Conservation (phyloP, 2,329 filamentous ascomycete species). For the Sarocladiaceae sp. region DNA sequence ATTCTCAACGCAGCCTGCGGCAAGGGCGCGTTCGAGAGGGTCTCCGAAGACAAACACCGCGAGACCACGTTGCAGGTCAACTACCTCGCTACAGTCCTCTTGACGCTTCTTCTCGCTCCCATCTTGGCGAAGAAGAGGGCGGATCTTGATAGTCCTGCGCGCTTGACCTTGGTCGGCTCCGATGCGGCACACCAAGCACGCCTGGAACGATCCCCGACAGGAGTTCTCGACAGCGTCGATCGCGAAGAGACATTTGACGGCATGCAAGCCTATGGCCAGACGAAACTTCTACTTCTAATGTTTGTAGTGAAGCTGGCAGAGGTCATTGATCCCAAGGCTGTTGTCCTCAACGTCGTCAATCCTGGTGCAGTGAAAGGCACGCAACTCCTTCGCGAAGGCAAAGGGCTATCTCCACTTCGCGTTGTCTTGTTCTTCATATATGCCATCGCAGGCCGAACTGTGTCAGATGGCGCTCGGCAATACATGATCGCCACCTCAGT, state of each 20-base stretch:
- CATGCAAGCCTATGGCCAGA: slow-evolving; percentile 18
- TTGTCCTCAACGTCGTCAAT: slow-evolving; percentile 40
- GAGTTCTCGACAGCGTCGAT: slow-evolving; percentile 24
- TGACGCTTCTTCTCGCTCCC: slow-evolving; percentile 27
- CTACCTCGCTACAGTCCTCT: slow-evolving; percentile 28
- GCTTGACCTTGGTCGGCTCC: slow-evolving; percentile 25
- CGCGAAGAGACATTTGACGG: slow-evolving; percentile 18
- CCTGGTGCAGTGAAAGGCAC: slow-evolving; percentile 40
- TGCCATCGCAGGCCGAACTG: not conserved
- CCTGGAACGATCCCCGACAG: not conserved
- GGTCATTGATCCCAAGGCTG: slow-evolving; percentile 30
- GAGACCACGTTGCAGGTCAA: slow-evolving; percentile 35
- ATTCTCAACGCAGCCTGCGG: slow-evolving; percentile 39
- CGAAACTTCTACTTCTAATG: slow-evolving; percentile 27
- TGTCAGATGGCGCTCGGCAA: not conserved
- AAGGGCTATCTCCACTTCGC: slow-evolving; percentile 10
- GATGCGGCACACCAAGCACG: slow-evolving; percentile 16
- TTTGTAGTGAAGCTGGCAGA: slow-evolving; percentile 30
- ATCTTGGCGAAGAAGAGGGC: slow-evolving; percentile 22
- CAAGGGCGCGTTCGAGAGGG: slow-evolving; percentile 14
- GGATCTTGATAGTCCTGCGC: slow-evolving; percentile 15
- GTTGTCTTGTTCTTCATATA: not conserved
- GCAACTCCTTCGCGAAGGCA: slow-evolving; percentile 26
- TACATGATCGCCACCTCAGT: not conserved
- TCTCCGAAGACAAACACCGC: slow-evolving; percentile 12